These are phyloP conservation scores for Fusarium vanettenii DNA, from an alignment of 2,329 filamentous ascomycete genomes.

Conservation along the genomic window DNA sequence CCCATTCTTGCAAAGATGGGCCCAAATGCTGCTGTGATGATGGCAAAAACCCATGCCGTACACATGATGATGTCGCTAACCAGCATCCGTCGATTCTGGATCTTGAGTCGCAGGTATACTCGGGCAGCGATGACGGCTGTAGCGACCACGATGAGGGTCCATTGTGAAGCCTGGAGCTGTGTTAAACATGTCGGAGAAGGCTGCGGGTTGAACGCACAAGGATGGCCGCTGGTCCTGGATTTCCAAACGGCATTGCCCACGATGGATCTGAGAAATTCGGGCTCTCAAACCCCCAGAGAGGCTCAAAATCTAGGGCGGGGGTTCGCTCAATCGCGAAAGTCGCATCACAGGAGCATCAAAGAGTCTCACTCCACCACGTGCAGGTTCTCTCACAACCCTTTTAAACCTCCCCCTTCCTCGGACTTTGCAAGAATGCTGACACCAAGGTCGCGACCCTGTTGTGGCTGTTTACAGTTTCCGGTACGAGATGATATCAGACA, in stretches of 20 bases:
- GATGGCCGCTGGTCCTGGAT: slow-evolving; percentile 1
- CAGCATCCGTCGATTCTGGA: slow-evolving; percentile 24
- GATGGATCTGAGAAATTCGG: background rate
- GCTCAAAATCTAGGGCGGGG: background rate
- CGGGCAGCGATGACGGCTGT: slow-evolving; percentile 24
- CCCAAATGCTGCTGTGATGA: slow-evolving; percentile 9
- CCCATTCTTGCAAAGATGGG: slow-evolving; percentile 7
- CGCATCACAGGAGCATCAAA: background rate
- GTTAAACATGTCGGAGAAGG: accelerated
- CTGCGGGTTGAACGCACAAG: background rate
- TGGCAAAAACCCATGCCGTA: slow-evolving; percentile 23
- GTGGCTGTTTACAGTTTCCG: background rate
- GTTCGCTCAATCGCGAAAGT: background rate
- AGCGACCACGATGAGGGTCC: slow-evolving; percentile 18
- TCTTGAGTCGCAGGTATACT: slow-evolving; percentile 25
- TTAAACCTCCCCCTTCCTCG: background rate
- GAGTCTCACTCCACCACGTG: background rate
- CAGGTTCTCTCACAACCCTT: background rate
- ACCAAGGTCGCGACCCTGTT: background rate
- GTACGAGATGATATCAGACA: slow-evolving; percentile 5
- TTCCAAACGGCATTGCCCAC: background rate
- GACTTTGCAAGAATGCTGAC: background rate
- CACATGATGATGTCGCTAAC: slow-evolving; percentile 33
- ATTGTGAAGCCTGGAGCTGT: slow-evolving; percentile 3
- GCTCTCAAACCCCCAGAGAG: background rate